Evolutionary conservation across 352 stramenopile genomes (phyloP).

Genomic region (Pythium phragmitis): DNA sequence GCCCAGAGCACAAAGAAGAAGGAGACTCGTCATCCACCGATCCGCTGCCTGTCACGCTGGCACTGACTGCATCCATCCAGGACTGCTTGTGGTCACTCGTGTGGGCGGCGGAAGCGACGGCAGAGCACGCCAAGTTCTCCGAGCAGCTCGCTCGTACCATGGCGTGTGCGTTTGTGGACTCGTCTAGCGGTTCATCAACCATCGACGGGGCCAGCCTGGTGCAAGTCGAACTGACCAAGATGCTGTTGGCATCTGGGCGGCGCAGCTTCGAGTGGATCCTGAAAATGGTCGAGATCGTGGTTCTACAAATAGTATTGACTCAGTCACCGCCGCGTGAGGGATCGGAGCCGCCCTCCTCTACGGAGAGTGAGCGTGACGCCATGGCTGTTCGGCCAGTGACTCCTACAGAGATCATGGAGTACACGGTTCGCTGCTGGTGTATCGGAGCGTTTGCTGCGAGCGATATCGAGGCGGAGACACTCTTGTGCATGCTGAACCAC

Average conservation of each 20-base stretch:
- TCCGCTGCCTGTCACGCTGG: neutral
- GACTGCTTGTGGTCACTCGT: slow-evolving; percentile 11
- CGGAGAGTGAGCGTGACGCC: neutral
- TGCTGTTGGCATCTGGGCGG: slow-evolving; percentile 33
- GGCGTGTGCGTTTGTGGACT: neutral
- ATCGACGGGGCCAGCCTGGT: slow-evolving; percentile 29
- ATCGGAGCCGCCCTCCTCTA: neutral
- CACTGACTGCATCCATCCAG: neutral
- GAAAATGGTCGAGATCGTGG: slow-evolving; percentile 13
- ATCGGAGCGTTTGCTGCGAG: neutral
- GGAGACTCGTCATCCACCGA: neutral
- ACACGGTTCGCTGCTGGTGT: slow-evolving; percentile 30
- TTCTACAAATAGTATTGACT: slow-evolving; percentile 6
- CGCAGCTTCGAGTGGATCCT: slow-evolving; percentile 18
- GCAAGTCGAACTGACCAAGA: slow-evolving; percentile 28
- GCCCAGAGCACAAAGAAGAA: neutral
- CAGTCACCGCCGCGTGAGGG: too few relatives aligned
- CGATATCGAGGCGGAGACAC: too few relatives aligned
- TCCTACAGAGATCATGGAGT: slow-evolving; percentile 29
- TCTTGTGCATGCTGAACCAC: neutral
- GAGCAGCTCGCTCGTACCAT: neutral
- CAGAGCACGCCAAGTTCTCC: neutral
- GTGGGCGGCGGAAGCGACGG: neutral
- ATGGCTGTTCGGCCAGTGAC: neutral
- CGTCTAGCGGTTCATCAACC: neutral